Evolutionary conservation across 2,329 filamentous ascomycete species (phyloP), one percentile per base, ranked within the genome.

Genomic region (Colletotrichum australisinense): DNA sequence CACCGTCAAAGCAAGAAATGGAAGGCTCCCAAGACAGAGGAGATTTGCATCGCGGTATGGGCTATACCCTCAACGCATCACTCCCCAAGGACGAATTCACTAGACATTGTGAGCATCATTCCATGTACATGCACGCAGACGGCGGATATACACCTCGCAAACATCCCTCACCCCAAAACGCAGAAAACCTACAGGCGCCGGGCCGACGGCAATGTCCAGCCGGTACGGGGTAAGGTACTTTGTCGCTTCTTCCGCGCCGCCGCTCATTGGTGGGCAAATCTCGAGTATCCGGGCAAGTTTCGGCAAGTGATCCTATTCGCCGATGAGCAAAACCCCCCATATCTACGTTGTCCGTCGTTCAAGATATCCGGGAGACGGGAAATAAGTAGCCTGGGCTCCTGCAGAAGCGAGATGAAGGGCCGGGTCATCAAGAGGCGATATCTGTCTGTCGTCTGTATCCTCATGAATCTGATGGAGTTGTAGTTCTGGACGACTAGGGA

Each of bases 161-260:
- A 35, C 38, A 42, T 9, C 42, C 16, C 42, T n/a, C 19, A 49
- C 8, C 42, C 42, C 19, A 49, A 8, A 42, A 24, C 30, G 14
- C 24, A 30, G 11, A 14, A 32, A 22, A 19, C n/a, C 3, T 11
- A 42, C 35, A 32, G 52, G 19, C 70, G 32, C 32, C 32, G 70
- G 70, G 30, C 70, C 70, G 70, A 30, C 70, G 70, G 70, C 66
- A 46, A 42, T 59, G 6, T 30, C 5, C 16, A 38, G 8, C 66
- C 66, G 52, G 28, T 16, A 19, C 6, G 16, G 42, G 12, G 11
- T 9, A 30, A 30, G 30, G 30, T 30, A 9, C 30, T 49, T 14
- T 19, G 38, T n/a, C 14, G 62, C 19, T 63, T 58, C 38, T 42
- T 11, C 5, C 58, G 58, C 35, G 5, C 19, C 38, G 16, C 19